Percentiles rank a stretch among this genome's conserved stretches.
Evolutionary conservation across 176 grass and related monocot species (phyloP).

Genomic region (Musa troglodytarum): DNA sequence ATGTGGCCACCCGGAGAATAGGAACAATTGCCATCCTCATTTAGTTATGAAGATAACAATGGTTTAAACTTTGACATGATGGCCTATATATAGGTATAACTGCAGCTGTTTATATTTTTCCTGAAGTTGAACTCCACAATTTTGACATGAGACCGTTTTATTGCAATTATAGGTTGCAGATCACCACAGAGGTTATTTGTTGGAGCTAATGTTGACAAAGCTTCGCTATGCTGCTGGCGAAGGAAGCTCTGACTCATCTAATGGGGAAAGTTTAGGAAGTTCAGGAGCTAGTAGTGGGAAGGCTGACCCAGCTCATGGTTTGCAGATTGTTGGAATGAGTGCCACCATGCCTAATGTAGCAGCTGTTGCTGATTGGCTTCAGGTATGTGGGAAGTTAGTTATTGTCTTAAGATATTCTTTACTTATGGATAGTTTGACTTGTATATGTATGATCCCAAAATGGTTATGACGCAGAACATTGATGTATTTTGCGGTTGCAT

Average conservation of each 20-base stretch:
- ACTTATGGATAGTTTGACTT: not conserved
- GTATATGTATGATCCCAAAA: not conserved
- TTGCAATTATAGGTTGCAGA: constrained; percentile 64
- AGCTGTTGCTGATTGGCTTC: constrained; percentile 88
- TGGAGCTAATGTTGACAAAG: constrained; percentile 91
- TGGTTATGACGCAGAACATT: no score
- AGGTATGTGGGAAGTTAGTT: constrained; percentile 42
- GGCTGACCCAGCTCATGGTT: constrained; percentile 44
- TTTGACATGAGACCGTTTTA: not conserved
- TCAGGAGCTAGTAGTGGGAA: constrained; percentile 70
- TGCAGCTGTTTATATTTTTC: not conserved
- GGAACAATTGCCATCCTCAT: no score
- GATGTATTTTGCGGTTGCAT: no score
- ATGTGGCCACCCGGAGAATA: no score
- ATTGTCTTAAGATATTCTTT: constrained; percentile 11
- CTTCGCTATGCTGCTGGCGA: constrained; percentile 86
- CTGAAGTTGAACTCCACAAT: not conserved
- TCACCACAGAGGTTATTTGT: constrained; percentile 80
- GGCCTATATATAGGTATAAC: not conserved
- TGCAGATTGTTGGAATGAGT: constrained; percentile 97
- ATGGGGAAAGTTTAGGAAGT: constrained; percentile 49
- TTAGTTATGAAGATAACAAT: no score
- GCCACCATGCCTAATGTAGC: constrained; percentile 96
- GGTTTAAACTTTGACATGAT: no score
- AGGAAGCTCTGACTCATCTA: constrained; percentile 61